These are phyloP conservation scores for Cercospora sesami DNA, from an alignment of 2,329 filamentous ascomycete genomes.

Conservation along the genomic window DNA sequence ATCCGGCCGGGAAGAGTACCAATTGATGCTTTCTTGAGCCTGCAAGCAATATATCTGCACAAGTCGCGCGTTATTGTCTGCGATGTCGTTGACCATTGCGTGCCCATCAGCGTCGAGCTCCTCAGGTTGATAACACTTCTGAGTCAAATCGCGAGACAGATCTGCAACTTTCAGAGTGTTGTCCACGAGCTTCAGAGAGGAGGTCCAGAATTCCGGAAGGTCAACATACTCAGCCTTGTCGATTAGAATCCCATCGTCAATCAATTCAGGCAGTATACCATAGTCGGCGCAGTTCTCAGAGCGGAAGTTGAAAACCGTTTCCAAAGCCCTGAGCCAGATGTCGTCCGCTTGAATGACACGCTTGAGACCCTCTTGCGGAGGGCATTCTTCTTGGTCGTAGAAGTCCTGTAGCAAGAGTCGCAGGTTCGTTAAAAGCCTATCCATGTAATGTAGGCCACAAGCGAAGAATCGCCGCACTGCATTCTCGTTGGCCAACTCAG, in stretches of 20 bases:
- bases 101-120: slow-evolving; percentile 37
- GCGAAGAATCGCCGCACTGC: slow-evolving; percentile 84
- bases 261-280: slow-evolving; percentile 66
- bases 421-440: slow-evolving; percentile 32
- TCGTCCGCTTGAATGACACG: slow-evolving; percentile 69
- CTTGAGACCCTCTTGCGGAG: slow-evolving; percentile 48
- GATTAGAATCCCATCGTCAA: slow-evolving; percentile 51
- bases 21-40: slow-evolving; percentile 60
- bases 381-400: slow-evolving; percentile 14
- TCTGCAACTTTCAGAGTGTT: slow-evolving; percentile 42
- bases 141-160: slow-evolving; percentile 44
- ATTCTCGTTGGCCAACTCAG: slow-evolving; percentile 70
- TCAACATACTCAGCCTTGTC: slow-evolving; percentile 61
- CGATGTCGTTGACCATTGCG: slow-evolving; percentile 50
- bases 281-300: slow-evolving; percentile 68
- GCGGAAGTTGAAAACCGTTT: slow-evolving; percentile 69
- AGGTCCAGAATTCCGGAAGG: slow-evolving; percentile 84
- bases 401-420: slow-evolving; percentile 26
- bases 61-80: slow-evolving; percentile 54
- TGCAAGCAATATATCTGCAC: slow-evolving; percentile 60
- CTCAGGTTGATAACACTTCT: slow-evolving; percentile 42
- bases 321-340: slow-evolving; percentile 65
- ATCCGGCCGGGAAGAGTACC: slow-evolving; percentile 55
- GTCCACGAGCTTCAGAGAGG: slow-evolving; percentile 53
- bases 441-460: slow-evolving; percentile 35